Evolutionary conservation across 768 basidiomycete genomes (phyloP).

Genomic region (Pulveroboletus ravenelii): DNA sequence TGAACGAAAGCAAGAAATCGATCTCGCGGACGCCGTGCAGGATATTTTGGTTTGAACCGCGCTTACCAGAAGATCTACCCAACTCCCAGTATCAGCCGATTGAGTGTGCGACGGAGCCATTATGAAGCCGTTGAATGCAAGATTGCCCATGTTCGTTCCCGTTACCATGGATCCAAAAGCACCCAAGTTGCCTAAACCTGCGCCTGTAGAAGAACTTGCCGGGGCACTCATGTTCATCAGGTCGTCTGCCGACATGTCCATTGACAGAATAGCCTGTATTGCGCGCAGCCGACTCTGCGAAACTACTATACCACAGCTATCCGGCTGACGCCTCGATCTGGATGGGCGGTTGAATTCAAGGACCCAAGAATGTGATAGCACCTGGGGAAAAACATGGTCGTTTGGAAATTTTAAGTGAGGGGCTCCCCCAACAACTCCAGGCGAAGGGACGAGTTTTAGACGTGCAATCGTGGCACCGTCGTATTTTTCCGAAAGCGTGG

Average conservation of each 20-base stretch:
- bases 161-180: slow-evolving; percentile 22
- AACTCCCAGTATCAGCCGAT: slow-evolving; percentile 19
- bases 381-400: slow-evolving; percentile 24
- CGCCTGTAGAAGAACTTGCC: slow-evolving; percentile 7
- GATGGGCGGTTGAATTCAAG: slow-evolving; percentile 60
- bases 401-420: slow-evolving; percentile 15
- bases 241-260: slow-evolving; percentile 18
- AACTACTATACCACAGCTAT: slow-evolving; percentile 57
- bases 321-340: slow-evolving; percentile 35
- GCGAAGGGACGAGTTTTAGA: slow-evolving; percentile 37
- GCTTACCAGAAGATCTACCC: slow-evolving; percentile 31
- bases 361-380: slow-evolving; percentile 47
- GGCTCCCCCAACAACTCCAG: slow-evolving; percentile 14
- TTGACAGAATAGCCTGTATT: slow-evolving; percentile 60
- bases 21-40: neutral
- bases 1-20: neutral
- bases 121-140: slow-evolving; percentile 23
- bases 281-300: slow-evolving; percentile 70
- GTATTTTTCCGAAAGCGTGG: slow-evolving; percentile 36
- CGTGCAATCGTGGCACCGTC: slow-evolving; percentile 55
- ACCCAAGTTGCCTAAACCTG: slow-evolving; percentile 22
- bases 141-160: slow-evolving; percentile 22
- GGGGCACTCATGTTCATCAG: slow-evolving; percentile 22
- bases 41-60: neutral
- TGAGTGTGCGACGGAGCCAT: slow-evolving; percentile 21